A percentile compares a stretch with the other conserved stretches of the same genome.
Evolutionary conservation across 495 filamentous ascomycete species (phyloP).

Genomic region (Glonium stellatum): DNA sequence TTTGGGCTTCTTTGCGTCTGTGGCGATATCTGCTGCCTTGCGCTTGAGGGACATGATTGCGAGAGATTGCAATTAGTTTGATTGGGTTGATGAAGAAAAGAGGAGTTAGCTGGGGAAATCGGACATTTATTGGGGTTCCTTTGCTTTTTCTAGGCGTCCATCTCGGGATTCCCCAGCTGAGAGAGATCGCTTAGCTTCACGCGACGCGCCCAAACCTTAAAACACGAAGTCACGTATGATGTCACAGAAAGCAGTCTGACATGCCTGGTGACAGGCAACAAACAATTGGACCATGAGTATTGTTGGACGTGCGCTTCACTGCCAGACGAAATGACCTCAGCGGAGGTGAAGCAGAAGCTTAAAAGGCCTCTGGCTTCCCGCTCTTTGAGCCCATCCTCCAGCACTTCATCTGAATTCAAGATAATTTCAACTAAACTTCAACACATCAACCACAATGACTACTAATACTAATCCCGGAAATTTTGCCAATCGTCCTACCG

Average conservation of each 20-base stretch:
- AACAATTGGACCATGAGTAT: neutral
- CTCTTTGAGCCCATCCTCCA: neutral
- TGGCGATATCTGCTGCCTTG: conserved; percentile 50
- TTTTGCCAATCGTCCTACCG: conserved; percentile 36
- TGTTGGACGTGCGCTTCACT: neutral
- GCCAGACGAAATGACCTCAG: neutral
- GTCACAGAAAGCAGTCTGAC: neutral
- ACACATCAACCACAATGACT: conserved; percentile 1
- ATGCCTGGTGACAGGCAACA: neutral
- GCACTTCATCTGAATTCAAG: neutral
- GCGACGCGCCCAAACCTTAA: neutral
- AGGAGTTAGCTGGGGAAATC: conserved; percentile 1
- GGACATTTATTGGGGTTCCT: neutral
- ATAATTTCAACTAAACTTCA: neutral
- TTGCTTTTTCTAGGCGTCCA: neutral
- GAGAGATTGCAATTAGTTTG: conserved; percentile 2
- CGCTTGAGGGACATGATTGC: conserved; percentile 54
- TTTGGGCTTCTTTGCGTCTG: conserved; percentile 66
- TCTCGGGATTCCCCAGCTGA: neutral
- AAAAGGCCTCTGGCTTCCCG: conserved; percentile 1
- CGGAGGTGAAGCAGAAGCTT: neutral
- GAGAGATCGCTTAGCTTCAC: neutral
- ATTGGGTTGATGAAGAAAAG: conserved; percentile 12
- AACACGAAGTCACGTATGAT: neutral
- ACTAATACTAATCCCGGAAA: conserved; percentile 33